These are phyloP conservation scores for Nothophaeocryptopus gaeumannii DNA, from an alignment of 2,329 filamentous ascomycete species.

Conservation along the genomic window DNA sequence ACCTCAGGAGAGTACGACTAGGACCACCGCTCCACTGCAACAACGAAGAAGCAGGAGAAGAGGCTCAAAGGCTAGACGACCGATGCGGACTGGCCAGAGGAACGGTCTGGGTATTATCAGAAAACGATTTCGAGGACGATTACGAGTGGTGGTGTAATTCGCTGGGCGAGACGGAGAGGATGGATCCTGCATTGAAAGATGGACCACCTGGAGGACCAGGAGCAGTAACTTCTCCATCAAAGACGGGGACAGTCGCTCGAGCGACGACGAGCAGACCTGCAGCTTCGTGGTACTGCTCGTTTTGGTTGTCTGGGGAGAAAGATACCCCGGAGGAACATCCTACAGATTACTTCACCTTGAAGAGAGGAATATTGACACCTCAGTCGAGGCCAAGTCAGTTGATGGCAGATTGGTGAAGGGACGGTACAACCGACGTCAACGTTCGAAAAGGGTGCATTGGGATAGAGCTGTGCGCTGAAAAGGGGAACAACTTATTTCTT, in stretches of 20 bases:
- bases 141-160: constrained; percentile 16
- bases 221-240: not conserved
- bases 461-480: too few species aligned
- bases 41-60: constrained; percentile 9
- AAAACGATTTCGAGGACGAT: constrained; percentile 13
- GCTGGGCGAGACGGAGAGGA: constrained; percentile 14
- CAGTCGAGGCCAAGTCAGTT: constrained; percentile 5
- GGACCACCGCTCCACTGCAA: constrained; percentile 14
- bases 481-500: too few species aligned
- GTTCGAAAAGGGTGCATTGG: too few species aligned
- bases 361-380: constrained; percentile 10
- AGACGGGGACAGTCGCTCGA: not conserved
- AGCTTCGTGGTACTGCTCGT: constrained; percentile 14
- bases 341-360: constrained; percentile 13
- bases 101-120: constrained; percentile 15
- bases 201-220: not conserved
- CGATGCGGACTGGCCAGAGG: constrained; percentile 7
- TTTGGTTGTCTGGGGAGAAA: not conserved
- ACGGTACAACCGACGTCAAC: too few species aligned
- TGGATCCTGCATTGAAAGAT: not conserved
- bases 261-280: not conserved
- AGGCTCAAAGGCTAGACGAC: constrained; percentile 13
- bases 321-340: not conserved
- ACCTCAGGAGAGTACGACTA: constrained; percentile 7
- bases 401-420: too few species aligned